Base-by-base conservation (phyloP, 2,329 filamentous ascomycete species). In the Penicillium sp. region DNA sequence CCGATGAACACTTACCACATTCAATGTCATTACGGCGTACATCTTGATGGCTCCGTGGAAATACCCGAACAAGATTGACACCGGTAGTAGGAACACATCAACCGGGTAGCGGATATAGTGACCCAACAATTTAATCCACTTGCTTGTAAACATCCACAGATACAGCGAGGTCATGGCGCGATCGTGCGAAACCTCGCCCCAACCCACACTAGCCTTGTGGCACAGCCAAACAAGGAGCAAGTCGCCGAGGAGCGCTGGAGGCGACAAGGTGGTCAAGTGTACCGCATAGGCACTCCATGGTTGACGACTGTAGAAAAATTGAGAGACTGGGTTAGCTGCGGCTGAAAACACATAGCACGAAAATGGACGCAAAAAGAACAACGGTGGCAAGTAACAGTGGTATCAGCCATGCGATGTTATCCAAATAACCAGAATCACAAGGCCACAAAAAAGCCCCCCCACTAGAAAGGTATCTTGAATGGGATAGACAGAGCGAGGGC, bases 211-310 rank as follows among this genome's bases (percentile, higher is more conserved):
- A 52, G 87, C 89, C 78, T 86, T 85, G 81, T 87, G 89, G 70
- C 88, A 88, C 22, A 90, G 82, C 64, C 83, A 85, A 63, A 94
- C 82, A 54, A 95, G 83, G 40, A 92, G 80, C 30, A 89, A 84
- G 77, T 98, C 94, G 68, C 91, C 85, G 52, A 89, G 76, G 64
- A 97, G 87, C 33, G 93, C 92, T 72, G 96, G 88, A 42, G 93
- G 95, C 48, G 92, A 96, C 73, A 97, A 89, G 16, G 94, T 98
- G 28, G 94, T 95, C 73, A 97, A 82, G 79, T 97, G 91, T 62
- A 97, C 87, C 54, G 94, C 92, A 76, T 97, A 98, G 13, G 92
- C 91, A 78, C 90, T 96, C 93, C 93, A 98, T 52, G 87, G 89
- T 76, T 97, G 94, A 73, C 91, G 91, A 71, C 93, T 97, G 70